Conservation (phyloP, 2,329 filamentous ascomycete genomes). For the Diaporthe humulicola region DNA sequence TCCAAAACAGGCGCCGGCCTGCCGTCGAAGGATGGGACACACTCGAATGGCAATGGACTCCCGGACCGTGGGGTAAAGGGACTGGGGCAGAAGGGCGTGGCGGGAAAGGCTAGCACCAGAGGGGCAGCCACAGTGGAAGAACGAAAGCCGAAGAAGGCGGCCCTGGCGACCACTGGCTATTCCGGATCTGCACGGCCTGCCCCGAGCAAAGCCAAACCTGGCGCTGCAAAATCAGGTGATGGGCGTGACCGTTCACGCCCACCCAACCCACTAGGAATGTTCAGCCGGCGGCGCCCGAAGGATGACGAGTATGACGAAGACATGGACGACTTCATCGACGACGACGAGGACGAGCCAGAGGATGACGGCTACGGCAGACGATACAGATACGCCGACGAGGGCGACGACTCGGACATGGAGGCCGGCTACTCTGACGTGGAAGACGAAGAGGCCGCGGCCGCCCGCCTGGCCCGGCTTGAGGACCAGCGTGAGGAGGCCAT, state of each 20-base stretch:
- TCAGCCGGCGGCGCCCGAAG: slow-evolving; percentile 46
- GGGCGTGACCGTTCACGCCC: slow-evolving; percentile 41
- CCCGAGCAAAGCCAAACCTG: slow-evolving; percentile 50
- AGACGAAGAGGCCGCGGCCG: slow-evolving; percentile 75
- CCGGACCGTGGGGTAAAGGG: slow-evolving; percentile 30
- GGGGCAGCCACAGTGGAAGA: slow-evolving; percentile 53
- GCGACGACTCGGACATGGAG: slow-evolving; percentile 83
- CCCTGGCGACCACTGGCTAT: slow-evolving; percentile 74
- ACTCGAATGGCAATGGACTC: slow-evolving; percentile 29
- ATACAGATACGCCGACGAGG: slow-evolving; percentile 68
- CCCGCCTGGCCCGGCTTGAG: slow-evolving; percentile 74
- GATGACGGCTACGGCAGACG: slow-evolving; percentile 53
- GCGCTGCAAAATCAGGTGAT: slow-evolving; percentile 48
- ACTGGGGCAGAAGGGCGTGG: slow-evolving; percentile 22
- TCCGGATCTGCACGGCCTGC: slow-evolving; percentile 74
- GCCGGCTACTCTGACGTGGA: slow-evolving; percentile 81
- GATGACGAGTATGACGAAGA: slow-evolving; percentile 75
- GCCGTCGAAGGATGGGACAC: slow-evolving; percentile 41
- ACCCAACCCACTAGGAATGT: slow-evolving; percentile 50
- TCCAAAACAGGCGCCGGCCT: slow-evolving; percentile 24
- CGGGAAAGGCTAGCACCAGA: slow-evolving; percentile 44
- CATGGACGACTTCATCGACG: slow-evolving; percentile 72
- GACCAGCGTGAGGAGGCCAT: slow-evolving; percentile 75
- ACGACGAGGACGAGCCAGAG: slow-evolving; percentile 66
- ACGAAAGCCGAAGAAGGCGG: slow-evolving; percentile 74